Evolutionary conservation across 1,284 basidiomycete species (phyloP).

Genomic region (Bjerkandera adusta): DNA sequence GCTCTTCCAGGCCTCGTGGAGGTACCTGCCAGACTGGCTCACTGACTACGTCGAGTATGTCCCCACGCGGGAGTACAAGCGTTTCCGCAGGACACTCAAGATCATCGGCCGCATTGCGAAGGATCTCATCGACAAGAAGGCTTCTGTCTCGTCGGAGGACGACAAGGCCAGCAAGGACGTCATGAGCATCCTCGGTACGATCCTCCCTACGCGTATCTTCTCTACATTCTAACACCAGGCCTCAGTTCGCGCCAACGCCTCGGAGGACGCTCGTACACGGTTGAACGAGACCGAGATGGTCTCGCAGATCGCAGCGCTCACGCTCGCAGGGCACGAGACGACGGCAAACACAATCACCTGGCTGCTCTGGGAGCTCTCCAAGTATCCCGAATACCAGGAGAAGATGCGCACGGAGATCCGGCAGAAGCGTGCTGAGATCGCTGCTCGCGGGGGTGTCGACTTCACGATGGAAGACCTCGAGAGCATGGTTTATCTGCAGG

Average conservation of each 20-base stretch:
- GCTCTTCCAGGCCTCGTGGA: slow-evolving; percentile 2
- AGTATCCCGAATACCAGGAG: slow-evolving; percentile 38
- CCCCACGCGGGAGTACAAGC: slow-evolving; percentile 25
- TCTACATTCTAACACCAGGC: neutral
- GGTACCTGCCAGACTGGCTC: slow-evolving; percentile 23
- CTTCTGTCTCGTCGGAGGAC: neutral
- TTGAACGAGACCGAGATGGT: slow-evolving; percentile 46
- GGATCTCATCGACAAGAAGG: slow-evolving; percentile 8
- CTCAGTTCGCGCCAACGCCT: slow-evolving; percentile 52
- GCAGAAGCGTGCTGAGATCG: slow-evolving; percentile 30
- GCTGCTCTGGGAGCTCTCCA: slow-evolving; percentile 41
- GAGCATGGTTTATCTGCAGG: slow-evolving; percentile 49
- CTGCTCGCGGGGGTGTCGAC: slow-evolving; percentile 24
- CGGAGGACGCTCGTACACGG: slow-evolving; percentile 40
- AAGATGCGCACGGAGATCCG: slow-evolving; percentile 41
- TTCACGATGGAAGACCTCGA: slow-evolving; percentile 48
- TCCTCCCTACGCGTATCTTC: neutral
- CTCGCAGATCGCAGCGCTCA: slow-evolving; percentile 48
- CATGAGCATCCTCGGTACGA: slow-evolving; percentile 27
- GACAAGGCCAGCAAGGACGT: slow-evolving; percentile 26
- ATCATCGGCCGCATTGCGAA: slow-evolving; percentile 20
- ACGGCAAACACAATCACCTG: slow-evolving; percentile 42
- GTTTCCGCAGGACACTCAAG: slow-evolving; percentile 23
- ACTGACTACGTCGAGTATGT: slow-evolving; percentile 25
- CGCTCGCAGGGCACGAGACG: slow-evolving; percentile 48